Percentiles rank a stretch among this genome's conserved stretches.
Evolutionary conservation across 1,284 basidiomycete species (phyloP).

Genomic region (Irpex lacteus): DNA sequence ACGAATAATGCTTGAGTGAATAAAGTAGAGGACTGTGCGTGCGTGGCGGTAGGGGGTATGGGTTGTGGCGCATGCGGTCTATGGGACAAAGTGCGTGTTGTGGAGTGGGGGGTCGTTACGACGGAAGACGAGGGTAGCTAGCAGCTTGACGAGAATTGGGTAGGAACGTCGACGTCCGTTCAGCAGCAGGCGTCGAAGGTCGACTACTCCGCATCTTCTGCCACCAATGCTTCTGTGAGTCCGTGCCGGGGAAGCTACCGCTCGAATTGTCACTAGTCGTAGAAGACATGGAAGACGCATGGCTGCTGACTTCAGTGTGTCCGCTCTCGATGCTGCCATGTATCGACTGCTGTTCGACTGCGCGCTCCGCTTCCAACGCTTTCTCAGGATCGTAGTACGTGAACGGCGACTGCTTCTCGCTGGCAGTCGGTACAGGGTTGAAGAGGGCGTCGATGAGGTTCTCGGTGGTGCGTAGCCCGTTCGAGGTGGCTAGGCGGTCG

Average conservation of each 20-base stretch:
- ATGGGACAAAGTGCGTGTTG: not conserved
- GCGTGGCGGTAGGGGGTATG: not conserved
- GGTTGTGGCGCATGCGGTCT: not conserved
- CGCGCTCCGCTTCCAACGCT: constrained; percentile 13
- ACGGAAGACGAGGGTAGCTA: constrained; percentile 1
- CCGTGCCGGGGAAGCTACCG: constrained; percentile 1
- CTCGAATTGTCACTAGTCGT: constrained; percentile 12
- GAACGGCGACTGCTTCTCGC: constrained; percentile 51
- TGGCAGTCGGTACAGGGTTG: constrained; percentile 57
- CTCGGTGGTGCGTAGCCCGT: constrained; percentile 62
- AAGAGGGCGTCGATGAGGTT: constrained; percentile 74
- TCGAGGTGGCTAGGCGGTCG: constrained; percentile 45
- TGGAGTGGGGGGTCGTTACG: not conserved
- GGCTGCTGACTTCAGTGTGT: constrained; percentile 10
- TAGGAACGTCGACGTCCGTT: constrained; percentile 10
- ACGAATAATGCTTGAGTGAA: not conserved
- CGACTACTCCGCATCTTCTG: constrained; percentile 26
- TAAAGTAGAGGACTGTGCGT: not conserved
- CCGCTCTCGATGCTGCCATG: constrained; percentile 23
- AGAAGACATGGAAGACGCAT: constrained; percentile 9
- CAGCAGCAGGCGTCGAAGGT: constrained; percentile 17
- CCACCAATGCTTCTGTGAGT: constrained; percentile 25
- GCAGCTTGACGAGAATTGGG: not conserved
- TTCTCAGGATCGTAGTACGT: constrained; percentile 42
- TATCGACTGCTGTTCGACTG: constrained; percentile 19